Evolutionary conservation across 768 basidiomycete genomes (phyloP).

Genomic region (Mycena vitilis): DNA sequence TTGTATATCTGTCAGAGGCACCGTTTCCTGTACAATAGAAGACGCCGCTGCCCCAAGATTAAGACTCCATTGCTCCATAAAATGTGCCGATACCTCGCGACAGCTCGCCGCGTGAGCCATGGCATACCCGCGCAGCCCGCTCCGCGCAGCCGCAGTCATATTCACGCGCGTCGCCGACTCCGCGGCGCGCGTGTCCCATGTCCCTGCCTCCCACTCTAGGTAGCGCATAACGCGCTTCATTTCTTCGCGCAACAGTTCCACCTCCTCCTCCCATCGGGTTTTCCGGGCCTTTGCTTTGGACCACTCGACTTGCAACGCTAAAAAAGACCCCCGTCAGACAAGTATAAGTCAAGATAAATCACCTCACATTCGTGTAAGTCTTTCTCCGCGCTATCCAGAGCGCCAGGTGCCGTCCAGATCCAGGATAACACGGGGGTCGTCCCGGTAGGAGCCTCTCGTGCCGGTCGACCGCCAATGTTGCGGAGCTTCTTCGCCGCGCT

Average conservation of each 20-base stretch:
- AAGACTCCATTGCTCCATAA: too few species aligned
- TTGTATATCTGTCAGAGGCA: too few species aligned
- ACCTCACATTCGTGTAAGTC: constrained; percentile 17
- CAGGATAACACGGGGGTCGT: constrained; percentile 18
- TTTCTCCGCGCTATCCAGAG: constrained; percentile 4
- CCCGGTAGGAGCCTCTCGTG: background rate
- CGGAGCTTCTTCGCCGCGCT: constrained; percentile 5
- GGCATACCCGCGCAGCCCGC: too few species aligned
- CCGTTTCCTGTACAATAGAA: too few species aligned
- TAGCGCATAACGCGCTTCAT: constrained; percentile 35
- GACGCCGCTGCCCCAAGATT: too few species aligned
- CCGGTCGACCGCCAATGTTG: background rate
- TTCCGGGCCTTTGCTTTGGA: constrained; percentile 24
- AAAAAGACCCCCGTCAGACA: background rate
- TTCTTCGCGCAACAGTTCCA: constrained; percentile 33
- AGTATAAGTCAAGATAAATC: background rate
- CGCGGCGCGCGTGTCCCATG: too few species aligned
- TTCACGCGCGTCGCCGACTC: too few species aligned
- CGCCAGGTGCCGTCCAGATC: constrained; percentile 23
- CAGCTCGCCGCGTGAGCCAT: too few species aligned
- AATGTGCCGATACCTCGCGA: too few species aligned
- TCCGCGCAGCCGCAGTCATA: too few species aligned
- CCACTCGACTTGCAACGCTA: constrained; percentile 36
- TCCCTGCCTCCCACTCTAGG: constrained; percentile 20
- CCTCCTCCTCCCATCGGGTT: constrained; percentile 33